A percentile compares a stretch with the other conserved stretches of the same genome.
phyloP scores from a whole-genome alignment of 2,329 filamentous ascomycete genomes.

The Rachicladosporium sp. region DNA sequence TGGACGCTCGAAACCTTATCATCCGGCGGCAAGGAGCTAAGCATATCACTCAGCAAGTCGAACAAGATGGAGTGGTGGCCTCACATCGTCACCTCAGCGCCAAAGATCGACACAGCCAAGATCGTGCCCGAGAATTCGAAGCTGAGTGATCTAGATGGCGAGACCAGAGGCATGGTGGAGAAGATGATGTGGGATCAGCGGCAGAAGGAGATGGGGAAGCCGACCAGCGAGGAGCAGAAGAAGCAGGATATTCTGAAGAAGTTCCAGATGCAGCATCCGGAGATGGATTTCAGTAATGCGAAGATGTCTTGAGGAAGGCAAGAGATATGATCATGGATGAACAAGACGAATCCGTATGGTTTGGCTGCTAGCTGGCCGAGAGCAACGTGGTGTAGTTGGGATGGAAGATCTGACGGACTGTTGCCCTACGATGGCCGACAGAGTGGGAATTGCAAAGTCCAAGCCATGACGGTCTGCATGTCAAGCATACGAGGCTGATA shows the following conservation, averaged over 20 bases:
- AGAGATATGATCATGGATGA: too few relatives aligned
- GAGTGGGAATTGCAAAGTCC: too few relatives aligned
- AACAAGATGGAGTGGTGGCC: slow-evolving; percentile 99
- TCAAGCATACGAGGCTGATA: too few relatives aligned
- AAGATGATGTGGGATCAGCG: slow-evolving; percentile 99
- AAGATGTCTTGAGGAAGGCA: slow-evolving; percentile 34
- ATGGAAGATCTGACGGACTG: too few relatives aligned
- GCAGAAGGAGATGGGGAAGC: slow-evolving; percentile 85
- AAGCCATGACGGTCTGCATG: too few relatives aligned
- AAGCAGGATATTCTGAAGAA: slow-evolving; percentile 82
- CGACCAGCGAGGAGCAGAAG: slow-evolving; percentile 87
- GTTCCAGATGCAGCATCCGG: slow-evolving; percentile 71
- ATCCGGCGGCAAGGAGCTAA: slow-evolving; percentile 56
- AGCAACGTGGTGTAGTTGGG: too few relatives aligned
- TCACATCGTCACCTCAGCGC: slow-evolving; percentile 75
- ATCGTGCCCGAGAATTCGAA: slow-evolving; percentile 89
- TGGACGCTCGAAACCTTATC: slow-evolving; percentile 74
- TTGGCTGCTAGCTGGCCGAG: too few relatives aligned
- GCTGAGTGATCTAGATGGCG: slow-evolving; percentile 82
- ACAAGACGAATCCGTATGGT: too few relatives aligned
- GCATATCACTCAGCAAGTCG: slow-evolving; percentile 83
- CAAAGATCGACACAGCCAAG: slow-evolving; percentile 88
- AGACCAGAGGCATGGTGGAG: slow-evolving; percentile 94
- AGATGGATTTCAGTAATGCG: slow-evolving; percentile 57
- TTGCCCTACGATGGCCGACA: too few relatives aligned